Base-by-base conservation (phyloP, 345 rosid genomes). In the Murraya paniculata region DNA sequence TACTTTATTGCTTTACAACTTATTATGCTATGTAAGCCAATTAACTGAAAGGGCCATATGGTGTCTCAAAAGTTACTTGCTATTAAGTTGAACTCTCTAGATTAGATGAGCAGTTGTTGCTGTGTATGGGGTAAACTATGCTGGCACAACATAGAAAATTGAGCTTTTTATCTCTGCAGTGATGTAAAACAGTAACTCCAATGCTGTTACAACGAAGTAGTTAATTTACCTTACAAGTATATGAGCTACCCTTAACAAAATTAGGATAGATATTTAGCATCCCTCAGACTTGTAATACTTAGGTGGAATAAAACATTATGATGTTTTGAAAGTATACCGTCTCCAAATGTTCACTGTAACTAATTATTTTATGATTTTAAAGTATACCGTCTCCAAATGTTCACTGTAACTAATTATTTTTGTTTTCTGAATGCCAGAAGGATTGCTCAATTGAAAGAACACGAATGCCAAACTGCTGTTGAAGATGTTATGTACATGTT, bases 401-500 rank as follows among this genome's bases (percentile, higher is more conserved):
- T 24, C 39, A 33, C 13, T 68, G 25, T 72, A 11, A 77, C 60
- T 5, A 75, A 61, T 53, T 13, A 25, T 18, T 48, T 33, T 55
- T 48, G 50, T 21, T 60, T 66, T 70, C 71, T 76, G 64, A 71
- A 74, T 81, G 21, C 36, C 87, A 96, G 98, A 88, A 89, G 97
- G 89, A 96, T 96, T 65, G 97, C 91, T 31, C 84, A 85, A 73
- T 86, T 92, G 62, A 94, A 92, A 80, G 94, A 90, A 74, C 75
- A 77, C 0, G 91, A 90, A 68, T 92, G 89, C 71, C 88, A 85
- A 87, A 82, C 80, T 69, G 93, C 93, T n/a, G 88, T 93, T 45
- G 88, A 92, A 83, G 99, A 96, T 83, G 89, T 96, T 22, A 96
- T 94, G 92, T 94, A 93, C 81, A 87, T 94, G 94, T 74, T 90